Evolutionary conservation across 2,329 filamentous ascomycete species (phyloP).

Genomic region (Xylariales sp.): DNA sequence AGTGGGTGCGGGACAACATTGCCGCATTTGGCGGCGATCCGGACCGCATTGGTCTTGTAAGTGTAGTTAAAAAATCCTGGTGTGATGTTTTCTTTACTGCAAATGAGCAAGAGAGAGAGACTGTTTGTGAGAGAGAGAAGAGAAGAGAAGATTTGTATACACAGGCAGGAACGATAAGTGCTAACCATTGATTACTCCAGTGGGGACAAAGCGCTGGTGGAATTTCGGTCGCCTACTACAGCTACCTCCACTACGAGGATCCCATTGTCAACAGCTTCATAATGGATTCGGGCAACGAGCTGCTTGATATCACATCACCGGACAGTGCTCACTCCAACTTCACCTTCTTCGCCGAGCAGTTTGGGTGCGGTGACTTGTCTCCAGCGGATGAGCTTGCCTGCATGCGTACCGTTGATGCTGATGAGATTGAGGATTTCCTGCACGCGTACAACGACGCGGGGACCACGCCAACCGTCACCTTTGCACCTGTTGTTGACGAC

Average conservation of each 20-base stretch:
- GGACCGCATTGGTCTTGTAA: slow-evolving; percentile 33
- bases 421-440: slow-evolving; percentile 25
- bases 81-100: no score
- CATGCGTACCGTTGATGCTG: slow-evolving; percentile 27
- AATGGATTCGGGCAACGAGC: slow-evolving; percentile 34
- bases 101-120: no score
- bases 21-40: slow-evolving; percentile 41
- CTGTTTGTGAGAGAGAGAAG: no score
- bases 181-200: neutral
- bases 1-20: slow-evolving; percentile 47
- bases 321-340: slow-evolving; percentile 26
- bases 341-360: slow-evolving; percentile 25
- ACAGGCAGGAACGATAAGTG: no score
- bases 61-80: no score
- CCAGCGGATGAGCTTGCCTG: slow-evolving; percentile 26
- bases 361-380: slow-evolving; percentile 25
- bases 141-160: no score
- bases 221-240: slow-evolving; percentile 33
- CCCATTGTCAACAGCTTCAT: slow-evolving; percentile 38
- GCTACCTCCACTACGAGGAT: slow-evolving; percentile 39
- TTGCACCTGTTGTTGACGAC: slow-evolving; percentile 22
- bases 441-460: slow-evolving; percentile 20
- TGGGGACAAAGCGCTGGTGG: slow-evolving; percentile 44
- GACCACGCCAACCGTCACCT: slow-evolving; percentile 15
- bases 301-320: slow-evolving; percentile 18